Percentiles rank a stretch among this genome's conserved stretches.
Evolutionary conservation across 352 stramenopile species (phyloP).

Genomic region (Blastocystis sp.): DNA sequence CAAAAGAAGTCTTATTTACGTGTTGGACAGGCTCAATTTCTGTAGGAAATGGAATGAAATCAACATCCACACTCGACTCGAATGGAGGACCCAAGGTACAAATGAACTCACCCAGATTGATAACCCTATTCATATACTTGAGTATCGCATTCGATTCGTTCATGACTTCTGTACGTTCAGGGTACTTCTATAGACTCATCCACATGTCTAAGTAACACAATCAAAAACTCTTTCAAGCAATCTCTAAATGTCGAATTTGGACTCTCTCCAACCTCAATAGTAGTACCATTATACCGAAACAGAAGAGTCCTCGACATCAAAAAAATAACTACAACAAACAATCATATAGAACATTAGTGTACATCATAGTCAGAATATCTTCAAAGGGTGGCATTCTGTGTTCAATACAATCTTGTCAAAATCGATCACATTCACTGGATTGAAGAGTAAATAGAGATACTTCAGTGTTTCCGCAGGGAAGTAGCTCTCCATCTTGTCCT

Average conservation of each 20-base stretch:
- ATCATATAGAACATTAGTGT: too few species aligned
- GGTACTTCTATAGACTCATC: not conserved
- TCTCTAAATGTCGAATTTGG: not conserved
- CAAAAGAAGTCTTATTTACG: too few species aligned
- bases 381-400: conserved; percentile 84
- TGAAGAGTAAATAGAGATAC: conserved; percentile 90
- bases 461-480: conserved; percentile 97
- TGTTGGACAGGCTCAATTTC: too few species aligned
- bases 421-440: conserved; percentile 72
- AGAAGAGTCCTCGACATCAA: not conserved
- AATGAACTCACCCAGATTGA: not conserved
- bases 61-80: too few species aligned
- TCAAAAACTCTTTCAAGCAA: not conserved
- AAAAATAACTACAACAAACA: not conserved
- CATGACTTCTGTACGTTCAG: not conserved
- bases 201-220: not conserved
- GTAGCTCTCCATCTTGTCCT: conserved; percentile 95
- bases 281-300: not conserved
- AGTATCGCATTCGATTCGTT: not conserved
- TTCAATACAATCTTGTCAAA: conserved; percentile 91
- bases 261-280: not conserved
- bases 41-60: not conserved
- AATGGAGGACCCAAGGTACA: not conserved
- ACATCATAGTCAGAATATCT: not conserved
- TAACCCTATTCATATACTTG: not conserved